Base-by-base conservation (phyloP, 1,284 basidiomycete species). In the Laetiporus sulphureus region DNA sequence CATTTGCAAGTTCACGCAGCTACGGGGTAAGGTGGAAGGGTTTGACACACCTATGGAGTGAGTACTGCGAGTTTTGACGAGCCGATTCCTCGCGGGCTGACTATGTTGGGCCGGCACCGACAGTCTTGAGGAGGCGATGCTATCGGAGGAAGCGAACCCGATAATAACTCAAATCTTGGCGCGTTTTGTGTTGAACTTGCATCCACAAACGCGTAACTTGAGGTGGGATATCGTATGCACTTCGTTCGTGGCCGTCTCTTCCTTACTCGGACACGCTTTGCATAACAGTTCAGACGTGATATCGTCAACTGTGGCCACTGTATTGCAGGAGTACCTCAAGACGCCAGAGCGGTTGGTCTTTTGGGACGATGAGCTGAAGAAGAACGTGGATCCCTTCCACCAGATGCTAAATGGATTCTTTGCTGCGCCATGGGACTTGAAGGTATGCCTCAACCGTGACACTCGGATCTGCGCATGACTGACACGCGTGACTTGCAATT, bases 181-280 rank as follows among this genome's bases (percentile, higher is more conserved):
- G 50, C 75, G 78, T 49, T 89, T 90, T 59, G 73, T 90, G 51
- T 67, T 81, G 52, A 88, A 87, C 62, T 73, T 90, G 53, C 76
- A 78, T 57, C 85, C 87, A 25, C 78, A 81, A 60, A 81, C 85
- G 77, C 83, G 85, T 79, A 88, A 88, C 69, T 71, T 84, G 61
- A 85, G 79, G 86, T 86, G 65, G 64, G 77, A 58, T 58, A 61
- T 59, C 61, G 56, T 58, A 40, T 41, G 45, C 49, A 54, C 51
- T 50, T 44, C 55, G 52, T 50, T 46, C 36, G 36, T 44, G 32
- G 51, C 52, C 44, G 44, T 52, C 41, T 44, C 60, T 60, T 62
- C 54, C 48, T 52, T 51, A 56, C 46, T 53, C 54, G 54, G 56
- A 67, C 58, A 67, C 56, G 57, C 55, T 56, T 44, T 50, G 58